A percentile compares a stretch with the other conserved stretches of the same genome.
Evolutionary conservation across 768 basidiomycete species (phyloP).

Genomic region (Trametes sanguinea): DNA sequence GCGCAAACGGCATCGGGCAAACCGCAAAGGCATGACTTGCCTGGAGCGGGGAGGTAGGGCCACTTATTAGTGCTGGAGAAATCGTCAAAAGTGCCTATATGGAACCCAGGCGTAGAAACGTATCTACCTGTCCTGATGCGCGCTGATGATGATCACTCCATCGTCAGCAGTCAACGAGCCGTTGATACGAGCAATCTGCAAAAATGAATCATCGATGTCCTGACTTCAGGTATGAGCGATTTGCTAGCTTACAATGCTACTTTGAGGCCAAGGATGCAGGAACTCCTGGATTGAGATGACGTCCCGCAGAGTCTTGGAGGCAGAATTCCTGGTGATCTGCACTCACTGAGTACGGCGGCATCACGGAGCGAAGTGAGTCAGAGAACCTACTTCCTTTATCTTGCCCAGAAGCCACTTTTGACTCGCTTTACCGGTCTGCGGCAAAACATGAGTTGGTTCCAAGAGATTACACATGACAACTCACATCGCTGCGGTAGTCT

Average conservation of each 20-base stretch:
- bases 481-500: slow-evolving; percentile 79
- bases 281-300: slow-evolving; percentile 73
- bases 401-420: slow-evolving; percentile 75
- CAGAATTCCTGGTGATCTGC: slow-evolving; percentile 66
- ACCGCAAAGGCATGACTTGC: slow-evolving; percentile 27
- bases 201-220: slow-evolving; percentile 8
- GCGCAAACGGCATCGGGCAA: slow-evolving; percentile 37
- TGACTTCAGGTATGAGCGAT: not conserved
- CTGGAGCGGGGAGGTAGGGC: slow-evolving; percentile 74
- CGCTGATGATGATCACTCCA: slow-evolving; percentile 67
- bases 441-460: not conserved
- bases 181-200: slow-evolving; percentile 72
- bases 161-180: slow-evolving; percentile 66
- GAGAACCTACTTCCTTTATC: slow-evolving; percentile 55
- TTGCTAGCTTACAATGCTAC: slow-evolving; percentile 57
- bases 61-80: slow-evolving; percentile 54
- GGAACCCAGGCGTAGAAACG: slow-evolving; percentile 1
- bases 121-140: slow-evolving; percentile 79
- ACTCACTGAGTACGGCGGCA: slow-evolving; percentile 9
- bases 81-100: slow-evolving; percentile 35
- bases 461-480: not conserved
- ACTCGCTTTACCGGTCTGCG: slow-evolving; percentile 71
- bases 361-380: not conserved
- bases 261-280: slow-evolving; percentile 82
- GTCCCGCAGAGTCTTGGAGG: slow-evolving; percentile 54